Conservation (phyloP, 352 stramenopile species). For the Pythium sukuiense region DNA sequence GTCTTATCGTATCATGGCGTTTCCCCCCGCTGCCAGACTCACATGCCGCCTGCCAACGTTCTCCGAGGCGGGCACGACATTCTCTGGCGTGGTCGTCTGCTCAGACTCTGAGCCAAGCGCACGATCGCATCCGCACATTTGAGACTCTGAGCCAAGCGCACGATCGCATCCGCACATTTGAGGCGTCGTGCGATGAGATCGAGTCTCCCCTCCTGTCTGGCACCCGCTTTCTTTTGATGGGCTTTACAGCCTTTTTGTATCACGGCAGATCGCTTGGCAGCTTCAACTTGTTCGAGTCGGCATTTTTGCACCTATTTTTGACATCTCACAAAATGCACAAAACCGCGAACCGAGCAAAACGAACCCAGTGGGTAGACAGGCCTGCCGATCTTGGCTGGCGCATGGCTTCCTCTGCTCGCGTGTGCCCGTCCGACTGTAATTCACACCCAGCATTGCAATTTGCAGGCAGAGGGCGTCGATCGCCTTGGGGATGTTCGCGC, state of each 20-base stretch:
- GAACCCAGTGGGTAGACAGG: constrained; percentile 16
- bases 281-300: constrained; percentile 21
- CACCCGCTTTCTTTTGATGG: not conserved
- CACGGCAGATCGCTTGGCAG: not conserved
- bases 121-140: not conserved
- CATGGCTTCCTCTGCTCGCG: not conserved
- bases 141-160: not conserved
- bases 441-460: not conserved
- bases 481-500: not conserved
- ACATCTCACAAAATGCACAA: constrained; percentile 14
- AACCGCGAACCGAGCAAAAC: not conserved
- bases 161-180: not conserved
- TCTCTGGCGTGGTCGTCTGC: not conserved
- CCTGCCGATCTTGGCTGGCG: not conserved
- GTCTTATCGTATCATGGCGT: not conserved
- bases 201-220: not conserved
- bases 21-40: not conserved
- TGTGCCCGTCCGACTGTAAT: not conserved
- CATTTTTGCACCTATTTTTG: constrained; percentile 20
- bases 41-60: not conserved
- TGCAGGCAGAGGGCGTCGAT: not conserved
- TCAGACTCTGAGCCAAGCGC: not conserved
- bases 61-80: not conserved
- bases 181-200: not conserved
- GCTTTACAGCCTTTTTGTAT: no score